Conservation (phyloP, 1,284 basidiomycete species). For the Phylloboletellus chloephorus region DNA sequence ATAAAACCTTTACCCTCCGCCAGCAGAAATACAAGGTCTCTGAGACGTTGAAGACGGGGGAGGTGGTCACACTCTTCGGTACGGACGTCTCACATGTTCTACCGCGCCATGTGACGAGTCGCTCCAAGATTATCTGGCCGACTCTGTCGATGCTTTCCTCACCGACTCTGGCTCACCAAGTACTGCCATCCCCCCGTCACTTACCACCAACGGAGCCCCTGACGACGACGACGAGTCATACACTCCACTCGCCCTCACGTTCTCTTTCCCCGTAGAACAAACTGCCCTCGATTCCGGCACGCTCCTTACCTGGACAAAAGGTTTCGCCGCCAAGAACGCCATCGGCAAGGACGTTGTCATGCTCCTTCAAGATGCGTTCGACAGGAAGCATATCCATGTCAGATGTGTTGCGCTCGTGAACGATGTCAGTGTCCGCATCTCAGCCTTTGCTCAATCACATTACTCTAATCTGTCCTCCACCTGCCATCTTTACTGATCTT, state of each 20-base stretch:
- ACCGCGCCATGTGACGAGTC: constrained; percentile 4
- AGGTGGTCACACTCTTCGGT: constrained; percentile 82
- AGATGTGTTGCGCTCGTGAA: constrained; percentile 94
- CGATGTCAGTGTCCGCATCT: constrained; percentile 58
- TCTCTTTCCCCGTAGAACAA: constrained; percentile 97
- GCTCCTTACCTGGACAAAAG: constrained; percentile 96
- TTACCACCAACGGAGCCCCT: constrained; percentile 20
- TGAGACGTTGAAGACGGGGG: constrained; percentile 83
- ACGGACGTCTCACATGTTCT: constrained; percentile 24
- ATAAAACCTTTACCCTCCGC: constrained; percentile 82
- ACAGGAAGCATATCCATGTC: constrained; percentile 91
- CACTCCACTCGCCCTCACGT: constrained; percentile 86
- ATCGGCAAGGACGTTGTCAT: constrained; percentile 90
- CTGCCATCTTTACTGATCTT: constrained; percentile 5
- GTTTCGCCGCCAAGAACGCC: constrained; percentile 87
- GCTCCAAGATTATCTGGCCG: constrained; percentile 84
- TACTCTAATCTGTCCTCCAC: constrained; percentile 1
- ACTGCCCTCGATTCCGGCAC: constrained; percentile 87
- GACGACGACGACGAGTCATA: constrained; percentile 38
- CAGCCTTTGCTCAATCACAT: constrained; percentile 5
- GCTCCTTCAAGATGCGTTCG: constrained; percentile 89
- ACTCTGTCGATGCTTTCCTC: constrained; percentile 91
- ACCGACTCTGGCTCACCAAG: constrained; percentile 52
- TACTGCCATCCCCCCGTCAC: constrained; percentile 40
- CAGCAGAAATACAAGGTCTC: constrained; percentile 95